Evolutionary conservation across 768 basidiomycete genomes (phyloP), one percentile per base, ranked within the genome.

Genomic region (Mycena filopes): DNA sequence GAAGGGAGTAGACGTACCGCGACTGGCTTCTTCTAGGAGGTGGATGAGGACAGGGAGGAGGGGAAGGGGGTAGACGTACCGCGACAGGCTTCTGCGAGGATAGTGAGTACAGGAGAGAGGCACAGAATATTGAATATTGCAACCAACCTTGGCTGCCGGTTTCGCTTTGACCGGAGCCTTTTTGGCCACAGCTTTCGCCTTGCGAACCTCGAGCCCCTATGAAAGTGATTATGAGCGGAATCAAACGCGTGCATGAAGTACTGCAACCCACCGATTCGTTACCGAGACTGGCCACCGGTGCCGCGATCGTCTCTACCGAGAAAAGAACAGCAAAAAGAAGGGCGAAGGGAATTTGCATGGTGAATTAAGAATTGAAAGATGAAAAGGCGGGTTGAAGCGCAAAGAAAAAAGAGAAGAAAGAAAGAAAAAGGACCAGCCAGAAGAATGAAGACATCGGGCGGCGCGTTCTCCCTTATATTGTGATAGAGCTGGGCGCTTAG

Each of bases 311-410:
- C 23, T 55, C 53, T 23, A 55, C 7, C 10, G 53, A 55, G 6
- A 55, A 31, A 25, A 55, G 18, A 23, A 55, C 13, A 15, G 41
- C 53, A 26, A 55, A 55, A 7, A 55, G 21, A 23, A 55, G 26
- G 7, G 53, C 38, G 36, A 55, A 55, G 9, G 53, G 53, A 23
- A 55, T 41, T 38, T 55, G 21, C 53, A 55, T 55, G 10, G 23
- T 20, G n/a, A 31, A 50, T 50, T 33, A 50, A 33, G n/a, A 50
- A 48, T 33, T 28, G 4, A 29, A 21, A 50, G 18, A 33, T 11
- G 10, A 33, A 50, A 50, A 33, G 25, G n/a, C 18, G 21, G n/a
- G 49, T 33, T 18, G 28, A 21, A n/a, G n/a, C 20, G 10, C 8
- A 50, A 33, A 21, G 18, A 50, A 50, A 33, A 50, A 21, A 11